Evolutionary conservation across 2,329 filamentous ascomycete species (phyloP).

Genomic region (Calonectria naviculata): DNA sequence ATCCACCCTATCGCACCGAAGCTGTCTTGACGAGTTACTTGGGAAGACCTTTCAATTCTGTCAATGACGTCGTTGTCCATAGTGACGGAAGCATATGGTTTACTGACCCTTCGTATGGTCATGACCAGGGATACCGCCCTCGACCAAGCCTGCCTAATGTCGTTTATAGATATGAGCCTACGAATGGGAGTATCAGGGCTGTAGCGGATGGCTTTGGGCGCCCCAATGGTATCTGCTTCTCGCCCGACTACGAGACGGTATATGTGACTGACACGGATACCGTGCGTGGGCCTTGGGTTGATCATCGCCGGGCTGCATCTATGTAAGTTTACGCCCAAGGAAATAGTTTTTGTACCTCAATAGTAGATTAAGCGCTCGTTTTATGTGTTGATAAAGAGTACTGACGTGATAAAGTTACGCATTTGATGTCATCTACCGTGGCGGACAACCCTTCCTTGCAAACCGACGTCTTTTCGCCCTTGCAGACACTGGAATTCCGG

Average conservation of each 20-base stretch:
- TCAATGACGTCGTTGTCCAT: slow-evolving; percentile 57
- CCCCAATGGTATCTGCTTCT: slow-evolving; percentile 57
- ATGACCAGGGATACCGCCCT: slow-evolving; percentile 56
- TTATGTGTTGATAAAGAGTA: no score
- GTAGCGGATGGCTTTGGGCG: slow-evolving; percentile 58
- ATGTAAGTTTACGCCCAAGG: background rate
- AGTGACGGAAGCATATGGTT: slow-evolving; percentile 59
- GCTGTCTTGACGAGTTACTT: slow-evolving; percentile 50
- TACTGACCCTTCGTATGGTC: slow-evolving; percentile 60
- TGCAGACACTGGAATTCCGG: background rate
- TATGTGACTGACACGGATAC: slow-evolving; percentile 57
- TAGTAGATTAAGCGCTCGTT: no score
- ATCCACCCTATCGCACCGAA: slow-evolving; percentile 39
- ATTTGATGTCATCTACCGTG: background rate
- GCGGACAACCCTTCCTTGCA: background rate
- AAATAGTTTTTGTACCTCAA: background rate
- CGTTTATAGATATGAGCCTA: slow-evolving; percentile 58
- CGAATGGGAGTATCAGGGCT: slow-evolving; percentile 50
- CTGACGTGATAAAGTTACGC: background rate
- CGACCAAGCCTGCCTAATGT: slow-evolving; percentile 54
- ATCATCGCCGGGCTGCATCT: background rate
- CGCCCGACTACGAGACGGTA: slow-evolving; percentile 52
- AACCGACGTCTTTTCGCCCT: background rate
- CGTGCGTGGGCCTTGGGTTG: slow-evolving; percentile 32
- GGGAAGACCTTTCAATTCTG: slow-evolving; percentile 57